phyloP scores from a whole-genome alignment of 1,284 basidiomycete species.

The Vanrija pseudolonga region DNA sequence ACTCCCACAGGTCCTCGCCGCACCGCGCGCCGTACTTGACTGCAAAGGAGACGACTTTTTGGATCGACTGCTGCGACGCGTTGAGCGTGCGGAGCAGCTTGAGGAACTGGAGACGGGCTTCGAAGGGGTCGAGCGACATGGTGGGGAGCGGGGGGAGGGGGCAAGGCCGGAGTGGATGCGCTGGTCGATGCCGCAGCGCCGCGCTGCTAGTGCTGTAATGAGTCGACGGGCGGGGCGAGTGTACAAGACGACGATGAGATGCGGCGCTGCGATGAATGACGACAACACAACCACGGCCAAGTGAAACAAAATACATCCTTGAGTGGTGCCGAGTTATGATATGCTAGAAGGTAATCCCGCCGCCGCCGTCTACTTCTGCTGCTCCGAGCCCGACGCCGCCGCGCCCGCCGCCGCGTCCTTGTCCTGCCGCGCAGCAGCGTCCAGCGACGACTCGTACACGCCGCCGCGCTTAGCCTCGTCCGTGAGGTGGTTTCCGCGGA shows the following conservation, averaged over 20 bases:
- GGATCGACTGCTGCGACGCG: conserved; percentile 86
- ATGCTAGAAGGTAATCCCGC: background rate
- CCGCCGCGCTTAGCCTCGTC: conserved; percentile 18
- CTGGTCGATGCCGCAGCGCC: no score
- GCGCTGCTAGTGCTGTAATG: no score
- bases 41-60: conserved; percentile 80
- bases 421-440: background rate
- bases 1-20: conserved; percentile 92
- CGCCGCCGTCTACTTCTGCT: conserved; percentile 1
- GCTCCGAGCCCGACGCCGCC: no score
- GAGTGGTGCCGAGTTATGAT: no score
- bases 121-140: conserved; percentile 75
- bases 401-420: no score
- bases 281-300: no score
- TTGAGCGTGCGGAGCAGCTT: conserved; percentile 66
- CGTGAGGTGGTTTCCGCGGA: conserved; percentile 45
- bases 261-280: no score
- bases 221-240: no score
- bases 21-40: conserved; percentile 76
- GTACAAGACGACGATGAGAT: no score
- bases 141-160: background rate
- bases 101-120: conserved; percentile 82
- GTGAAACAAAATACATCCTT: no score
- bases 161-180: no score
- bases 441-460: background rate